Evolutionary conservation across 495 filamentous ascomycete species (phyloP), one percentile per base, ranked within the genome.

Genomic region (Aspergillus ellipticus): DNA sequence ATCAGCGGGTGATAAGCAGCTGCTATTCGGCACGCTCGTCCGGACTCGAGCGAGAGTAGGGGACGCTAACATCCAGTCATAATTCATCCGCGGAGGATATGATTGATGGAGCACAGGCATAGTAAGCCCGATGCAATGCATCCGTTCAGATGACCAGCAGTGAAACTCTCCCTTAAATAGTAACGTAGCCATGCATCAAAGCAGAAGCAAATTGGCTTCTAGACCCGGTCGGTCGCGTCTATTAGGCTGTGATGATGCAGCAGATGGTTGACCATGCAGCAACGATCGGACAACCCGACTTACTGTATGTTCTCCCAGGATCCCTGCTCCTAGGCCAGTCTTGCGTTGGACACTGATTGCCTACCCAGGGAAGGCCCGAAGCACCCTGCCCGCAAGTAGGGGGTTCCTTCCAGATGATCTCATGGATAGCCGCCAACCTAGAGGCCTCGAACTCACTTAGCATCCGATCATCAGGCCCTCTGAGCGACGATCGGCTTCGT

Each of bases 101-200:
- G 35, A 15, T 33, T 13, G 31, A 39, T 39, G n/a, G 35, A 8
- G 35, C 35, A 39, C 24, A 47, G 43, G 24, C 19, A 26, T n/a
- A 24, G 43, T 22, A 22, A 47, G 13, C 43, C 45, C 45, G 35
- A 39, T 39, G 35, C 35, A 39, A 39, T 29, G 22, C 45, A 29
- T n/a, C 29, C 28, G 45, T 22, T 48, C 45, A 48, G 45, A 24
- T 48, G 45, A 48, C 45, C 45, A 48, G 45, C 45, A 29, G 22
- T 24, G 20, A 24, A n/a, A n/a, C 21, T 24, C 24, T 47, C 43
- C 43, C 43, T 22, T n/a, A 47, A 22, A 22, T n/a, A 24, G 21
- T 24, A 47, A 47, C 10, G 20, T 26, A 22, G 24, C 22, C 45
- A 29, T 48, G 45, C 45, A 48, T 48, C 45, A n/a, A 7, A 48